Conservation (phyloP, 352 stramenopile genomes). For the Globisporangium okanoganense region DNA sequence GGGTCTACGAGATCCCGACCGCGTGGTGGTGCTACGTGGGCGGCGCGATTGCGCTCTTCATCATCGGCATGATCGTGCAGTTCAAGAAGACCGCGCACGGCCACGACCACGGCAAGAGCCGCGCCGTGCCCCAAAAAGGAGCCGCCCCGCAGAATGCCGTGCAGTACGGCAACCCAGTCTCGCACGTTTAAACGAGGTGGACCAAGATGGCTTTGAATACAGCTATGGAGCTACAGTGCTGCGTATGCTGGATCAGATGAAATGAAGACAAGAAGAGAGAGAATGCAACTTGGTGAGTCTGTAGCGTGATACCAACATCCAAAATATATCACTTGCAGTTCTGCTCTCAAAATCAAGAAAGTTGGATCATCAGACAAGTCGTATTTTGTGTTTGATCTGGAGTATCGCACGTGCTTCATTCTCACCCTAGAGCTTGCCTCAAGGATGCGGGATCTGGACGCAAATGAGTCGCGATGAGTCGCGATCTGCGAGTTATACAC, state of each 20-base stretch:
- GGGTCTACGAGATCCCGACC: slow-evolving; percentile 56
- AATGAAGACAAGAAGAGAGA: background rate
- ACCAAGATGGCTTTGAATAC: no score
- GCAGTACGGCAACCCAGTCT: slow-evolving; percentile 8
- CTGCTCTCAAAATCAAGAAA: no score
- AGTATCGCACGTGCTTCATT: background rate
- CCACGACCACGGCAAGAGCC: slow-evolving; percentile 37
- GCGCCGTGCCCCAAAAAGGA: slow-evolving; percentile 18
- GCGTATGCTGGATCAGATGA: background rate
- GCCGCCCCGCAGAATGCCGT: background rate
- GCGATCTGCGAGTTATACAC: no score
- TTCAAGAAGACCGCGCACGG: slow-evolving; percentile 57
- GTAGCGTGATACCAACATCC: background rate
- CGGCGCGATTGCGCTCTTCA: slow-evolving; percentile 47
- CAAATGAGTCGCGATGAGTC: background rate
- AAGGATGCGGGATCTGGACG: background rate
- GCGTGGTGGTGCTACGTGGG: slow-evolving; percentile 78
- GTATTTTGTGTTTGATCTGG: background rate
- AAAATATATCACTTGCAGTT: background rate
- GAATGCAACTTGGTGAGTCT: background rate
- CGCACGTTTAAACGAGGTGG: slow-evolving; percentile 1
- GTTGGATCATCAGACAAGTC: no score
- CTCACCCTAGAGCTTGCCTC: background rate
- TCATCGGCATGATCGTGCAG: slow-evolving; percentile 57
- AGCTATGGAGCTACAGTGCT: background rate